Evolutionary conservation across 1,284 basidiomycete species (phyloP), one percentile per base, ranked within the genome.

Genomic region (Schizophyllum commune): DNA sequence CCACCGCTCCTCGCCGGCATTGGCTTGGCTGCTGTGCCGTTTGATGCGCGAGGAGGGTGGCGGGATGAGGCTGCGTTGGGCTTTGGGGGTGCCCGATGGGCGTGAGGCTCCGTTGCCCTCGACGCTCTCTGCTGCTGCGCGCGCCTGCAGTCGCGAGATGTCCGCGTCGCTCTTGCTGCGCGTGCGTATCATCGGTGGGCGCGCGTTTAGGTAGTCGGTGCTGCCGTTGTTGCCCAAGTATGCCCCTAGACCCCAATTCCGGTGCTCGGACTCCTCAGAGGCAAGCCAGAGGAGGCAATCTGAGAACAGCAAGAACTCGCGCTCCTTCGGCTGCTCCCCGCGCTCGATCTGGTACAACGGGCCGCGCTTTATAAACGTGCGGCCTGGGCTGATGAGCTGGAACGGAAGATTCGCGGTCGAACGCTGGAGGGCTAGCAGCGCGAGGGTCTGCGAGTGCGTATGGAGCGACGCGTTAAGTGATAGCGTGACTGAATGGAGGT

Each of bases 221-320:
- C 53, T 55, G 19, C 27, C 27, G 22, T 63, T 63, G 55, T 64
- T 72, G 71, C 68, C 19, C 53, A 55, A 11, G 19, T 27, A 55
- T 20, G 53, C 66, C 22, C 63, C 60, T 59, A 66, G 68, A 60
- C 68, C 72, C 69, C 73, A 73, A 19, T 70, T 67, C 22, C 68
- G 65, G 17, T 47, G 39, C 60, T 73, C 70, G 2, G 58, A 61
- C 56, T 78, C 86, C 60, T 76, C 79, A 59, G 73, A 77, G n/a
- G 83, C 84, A 32, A 92, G 79, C 86, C 92, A 94, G 27, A 94
- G 68, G 19, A 95, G 72, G 65, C 85, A 86, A 71, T 95, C 92
- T 7, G 86, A 89, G 70, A 95, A 92, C 0, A 95, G 79, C 13
- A 94, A 75, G 68, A 94, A 89, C 63, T 90, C 85, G 56, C 87